Evolutionary conservation across 2,329 filamentous ascomycete genomes (phyloP), one percentile per base, ranked within the genome.

Genomic region (Fusarium pseudonygamai): DNA sequence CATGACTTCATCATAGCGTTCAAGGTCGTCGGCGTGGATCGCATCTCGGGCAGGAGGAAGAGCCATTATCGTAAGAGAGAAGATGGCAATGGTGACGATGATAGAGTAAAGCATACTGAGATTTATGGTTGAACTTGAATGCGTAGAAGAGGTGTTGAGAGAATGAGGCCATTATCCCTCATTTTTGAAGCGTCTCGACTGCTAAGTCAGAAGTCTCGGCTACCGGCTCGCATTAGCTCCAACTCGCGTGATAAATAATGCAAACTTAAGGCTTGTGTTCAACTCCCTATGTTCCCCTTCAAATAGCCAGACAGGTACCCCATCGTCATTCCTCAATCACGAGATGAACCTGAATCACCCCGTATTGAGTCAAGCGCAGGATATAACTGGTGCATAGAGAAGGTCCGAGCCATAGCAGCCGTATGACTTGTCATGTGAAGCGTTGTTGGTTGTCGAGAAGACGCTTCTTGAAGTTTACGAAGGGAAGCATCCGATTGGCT

Each of bases 361-460:
- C 7, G n/a, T 22, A 6, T n/a, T 22, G 14, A 22, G 26, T 13
- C 16, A 45, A 13, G 5, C 5, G 5, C 24, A 28, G 18, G 24
- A 14, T 12, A 13, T 10, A 10, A 24, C 14, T n/a, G 22, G 14
- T n/a, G 5, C 14, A 1, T 15, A 24, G 1, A 24, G 2, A 11
- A 8, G 7, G 9, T 12, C 28, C 1, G 14, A 12, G 28, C 5
- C 28, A 24, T 7, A 10, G 2, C 3, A 15, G 22, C 22, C 49
- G 9, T 22, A 15, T 8, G 32, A 36, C 6, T 6, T 20, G 1
- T 12, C 5, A 5, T 6, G 0, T 24, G 4, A n/a, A 49, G 5
- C 15, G 10, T 6, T 20, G 30, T 50, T 34, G 30, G 47, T 34
- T 14, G 16, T 50, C 4, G 12, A 50, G 24, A 52, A 37, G 3